These are phyloP conservation scores for Miscanthus sacchariflorus DNA, from an alignment of 202 grass and related monocot species.

Conservation along the genomic window DNA sequence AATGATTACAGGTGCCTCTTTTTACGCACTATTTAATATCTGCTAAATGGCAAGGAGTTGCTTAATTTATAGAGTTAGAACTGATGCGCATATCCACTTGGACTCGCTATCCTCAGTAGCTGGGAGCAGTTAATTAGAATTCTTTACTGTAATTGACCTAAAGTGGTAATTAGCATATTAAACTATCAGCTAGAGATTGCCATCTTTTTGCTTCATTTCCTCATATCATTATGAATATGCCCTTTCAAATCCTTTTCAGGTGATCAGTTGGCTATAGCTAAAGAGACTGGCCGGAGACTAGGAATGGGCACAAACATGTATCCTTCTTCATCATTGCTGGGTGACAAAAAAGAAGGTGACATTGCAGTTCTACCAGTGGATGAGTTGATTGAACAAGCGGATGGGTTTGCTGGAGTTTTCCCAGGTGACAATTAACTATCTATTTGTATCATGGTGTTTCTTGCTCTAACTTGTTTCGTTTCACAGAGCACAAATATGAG, in stretches of 20 bases:
- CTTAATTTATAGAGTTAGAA: slow-evolving; percentile 32
- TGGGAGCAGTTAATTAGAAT: slow-evolving; percentile 32
- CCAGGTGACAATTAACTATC: slow-evolving; percentile 55
- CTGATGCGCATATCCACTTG: slow-evolving; percentile 1
- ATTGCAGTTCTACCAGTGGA: slow-evolving; percentile 63
- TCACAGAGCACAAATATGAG: slow-evolving; percentile 76
- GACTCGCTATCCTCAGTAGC: not conserved
- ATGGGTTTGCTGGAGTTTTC: slow-evolving; percentile 82
- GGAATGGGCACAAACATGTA: slow-evolving; percentile 89
- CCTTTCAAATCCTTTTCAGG: slow-evolving; percentile 49
- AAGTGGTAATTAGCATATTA: slow-evolving; percentile 7
- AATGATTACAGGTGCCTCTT: slow-evolving; percentile 76
- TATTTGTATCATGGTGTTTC: slow-evolving; percentile 3
- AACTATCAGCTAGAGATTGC: not conserved
- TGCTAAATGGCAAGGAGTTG: slow-evolving; percentile 12
- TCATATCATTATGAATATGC: slow-evolving; percentile 13
- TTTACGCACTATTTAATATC: slow-evolving; percentile 32
- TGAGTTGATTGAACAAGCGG: slow-evolving; percentile 72
- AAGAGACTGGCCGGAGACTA: slow-evolving; percentile 75
- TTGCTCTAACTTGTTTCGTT: slow-evolving; percentile 44
- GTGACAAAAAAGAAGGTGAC: slow-evolving; percentile 59
- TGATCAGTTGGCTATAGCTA: slow-evolving; percentile 80
- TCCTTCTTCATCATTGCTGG: slow-evolving; percentile 71
- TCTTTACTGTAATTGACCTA: slow-evolving; percentile 29
- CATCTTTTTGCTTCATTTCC: slow-evolving; percentile 17